Evolutionary conservation across 2,329 filamentous ascomycete species (phyloP), one percentile per base, ranked within the genome.

Genomic region (Bisporella sp.): DNA sequence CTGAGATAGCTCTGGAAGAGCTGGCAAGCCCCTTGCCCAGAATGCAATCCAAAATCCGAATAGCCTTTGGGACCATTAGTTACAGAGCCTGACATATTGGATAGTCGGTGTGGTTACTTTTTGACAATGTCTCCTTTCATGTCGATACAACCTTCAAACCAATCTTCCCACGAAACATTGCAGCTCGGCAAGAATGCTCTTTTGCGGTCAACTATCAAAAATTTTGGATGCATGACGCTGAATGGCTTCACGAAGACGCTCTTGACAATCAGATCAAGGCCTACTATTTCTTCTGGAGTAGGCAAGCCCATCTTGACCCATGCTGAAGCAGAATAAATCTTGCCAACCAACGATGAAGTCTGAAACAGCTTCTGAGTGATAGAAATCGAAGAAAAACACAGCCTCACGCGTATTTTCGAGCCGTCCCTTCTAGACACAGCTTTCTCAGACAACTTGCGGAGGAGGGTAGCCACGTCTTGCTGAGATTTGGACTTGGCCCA

Each of bases 221-320:
- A 92, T 61, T 95, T 95, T 0, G 88, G 85, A 63, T 95, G 89
- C 81, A 93, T 87, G n/a, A 95, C 84, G 60, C 87, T 89, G 53
- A 93, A 82, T 0, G 89, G 89, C 2, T 83, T 72, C 55, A 92
- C 81, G 66, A 95, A 95, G 6, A 92, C 72, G 55, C 82, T 89
- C 70, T 89, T 91, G 50, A 90, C 79, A 0, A 75, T 71, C 33
- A 95, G 62, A 47, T 90, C 78, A 13, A 95, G 75, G 3, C 80
- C 80, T 0, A 69, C 73, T 2, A 84, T 64, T 4, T 71, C 57
- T 5, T 72, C 68, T 4, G 74, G 69, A 1, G 71, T 62, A 0
- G 87, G 86, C 4, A 93, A 71, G 0, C 85, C 85, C 2, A 93
- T 71, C 6, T 64, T 68, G 1, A 64, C 56, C 87, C 87, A 93